Base-by-base conservation (phyloP, 2,329 filamentous ascomycete species). In the Neopestalotiopsis clavispora region DNA sequence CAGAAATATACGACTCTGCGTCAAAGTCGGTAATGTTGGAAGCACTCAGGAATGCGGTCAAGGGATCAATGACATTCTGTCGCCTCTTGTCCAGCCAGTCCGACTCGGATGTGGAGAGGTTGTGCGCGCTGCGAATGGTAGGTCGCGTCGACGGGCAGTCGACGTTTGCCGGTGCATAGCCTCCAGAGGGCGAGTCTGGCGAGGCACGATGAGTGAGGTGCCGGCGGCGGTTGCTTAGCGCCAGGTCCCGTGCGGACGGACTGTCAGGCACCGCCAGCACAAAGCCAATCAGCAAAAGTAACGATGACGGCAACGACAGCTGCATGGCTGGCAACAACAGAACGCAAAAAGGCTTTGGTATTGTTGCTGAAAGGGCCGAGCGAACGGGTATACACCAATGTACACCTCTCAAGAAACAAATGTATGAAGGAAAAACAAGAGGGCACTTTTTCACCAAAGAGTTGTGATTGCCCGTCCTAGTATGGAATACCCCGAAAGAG, bases 41-140 rank as follows among this genome's bases (percentile, higher is more conserved):
- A 69, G 92, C 88, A 20, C 83, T 83, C 65, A 98, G 85, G 72
- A 97, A 90, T 20, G 91, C 86, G 67, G 86, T 88, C 87, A 98
- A 91, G n/a, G 93, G 90, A 10, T 89, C 80, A 20, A 95, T 82
- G 0, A 94, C 97, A 72, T 91, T 91, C 70, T 89, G 88, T 71
- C 94, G 88, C 69, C 95, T 89, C 70, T 84, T 85, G 65, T 88
- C 77, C 14, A 97, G 84, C 94, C 95, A 98, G 76, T 86, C 82
- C 52, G 84, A 86, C 82, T 98, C 95, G 68, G 91, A 84, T 17
- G 84, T 74, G 3, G 93, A 95, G 10, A 97, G 81, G 0, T 76
- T 75, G 32, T 80, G 80, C 60, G 92, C 93, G 45, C 79, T 79
- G 73, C 94, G 90, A 67, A 97, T 88, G 1, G 83, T 85, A 1